Evolutionary conservation across 495 filamentous ascomycete genomes (phyloP).

Genomic region (Immersiella caudata): DNA sequence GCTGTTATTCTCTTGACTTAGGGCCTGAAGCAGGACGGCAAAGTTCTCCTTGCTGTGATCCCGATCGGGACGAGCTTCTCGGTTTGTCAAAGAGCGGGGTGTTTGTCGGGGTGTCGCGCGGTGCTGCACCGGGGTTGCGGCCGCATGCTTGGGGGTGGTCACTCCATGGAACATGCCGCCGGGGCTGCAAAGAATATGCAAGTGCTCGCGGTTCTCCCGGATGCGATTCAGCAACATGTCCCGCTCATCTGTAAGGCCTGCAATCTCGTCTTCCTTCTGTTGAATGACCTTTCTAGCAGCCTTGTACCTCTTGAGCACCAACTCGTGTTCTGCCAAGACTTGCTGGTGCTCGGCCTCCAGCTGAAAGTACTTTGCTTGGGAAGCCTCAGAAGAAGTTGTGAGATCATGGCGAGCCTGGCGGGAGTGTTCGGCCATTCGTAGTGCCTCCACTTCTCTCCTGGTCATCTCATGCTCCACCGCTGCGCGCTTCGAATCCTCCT

Average conservation of each 20-base stretch:
- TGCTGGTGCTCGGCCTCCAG: constrained; percentile 57
- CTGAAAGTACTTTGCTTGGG: constrained; percentile 50
- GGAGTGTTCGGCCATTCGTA: constrained; percentile 64
- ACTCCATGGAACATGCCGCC: constrained; percentile 58
- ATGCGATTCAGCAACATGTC: constrained; percentile 79
- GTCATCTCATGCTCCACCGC: constrained; percentile 92
- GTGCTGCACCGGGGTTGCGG: constrained; percentile 51
- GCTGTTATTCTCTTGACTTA: constrained; percentile 72
- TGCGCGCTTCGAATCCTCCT: constrained; percentile 82
- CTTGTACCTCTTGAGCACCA: constrained; percentile 64
- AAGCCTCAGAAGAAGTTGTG: constrained; percentile 40
- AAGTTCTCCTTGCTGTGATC: constrained; percentile 58
- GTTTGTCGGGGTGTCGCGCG: constrained; percentile 53
- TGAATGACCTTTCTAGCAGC: constrained; percentile 74
- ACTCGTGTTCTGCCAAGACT: constrained; percentile 65
- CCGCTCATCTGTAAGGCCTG: constrained; percentile 67
- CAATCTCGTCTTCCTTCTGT: constrained; percentile 68
- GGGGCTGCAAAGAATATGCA: constrained; percentile 66
- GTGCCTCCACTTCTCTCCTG: constrained; percentile 84
- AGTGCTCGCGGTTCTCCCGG: constrained; percentile 81
- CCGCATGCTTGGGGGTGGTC: constrained; percentile 56
- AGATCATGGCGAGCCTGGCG: constrained; percentile 53
- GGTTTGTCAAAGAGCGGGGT: constrained; percentile 45
- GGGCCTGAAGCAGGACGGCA: constrained; percentile 73
- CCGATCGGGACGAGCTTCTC: constrained; percentile 42